Evolutionary conservation across 2,329 filamentous ascomycete genomes (phyloP).

Genomic region (Pyrenochaeta sp.): DNA sequence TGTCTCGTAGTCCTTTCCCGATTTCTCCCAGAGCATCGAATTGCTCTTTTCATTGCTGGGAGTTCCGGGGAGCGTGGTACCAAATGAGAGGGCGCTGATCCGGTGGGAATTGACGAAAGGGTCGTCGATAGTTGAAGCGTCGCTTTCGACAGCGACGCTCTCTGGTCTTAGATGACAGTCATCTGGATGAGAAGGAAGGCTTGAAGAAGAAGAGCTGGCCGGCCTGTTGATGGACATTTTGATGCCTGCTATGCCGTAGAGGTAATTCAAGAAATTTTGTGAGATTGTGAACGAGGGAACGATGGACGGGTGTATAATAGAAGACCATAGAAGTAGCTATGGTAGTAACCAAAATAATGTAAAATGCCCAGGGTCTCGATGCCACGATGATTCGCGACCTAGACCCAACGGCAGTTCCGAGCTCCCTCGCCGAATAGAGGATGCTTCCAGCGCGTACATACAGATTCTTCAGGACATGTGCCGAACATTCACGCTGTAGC

Average conservation of each 20-base stretch:
- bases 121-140: not conserved
- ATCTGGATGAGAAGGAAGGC: slow-evolving; percentile 3
- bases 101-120: slow-evolving; percentile 1
- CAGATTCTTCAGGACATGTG: not conserved
- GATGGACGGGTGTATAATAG: too few relatives aligned
- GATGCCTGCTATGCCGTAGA: too few relatives aligned
- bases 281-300: too few relatives aligned
- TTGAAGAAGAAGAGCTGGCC: not conserved
- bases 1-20: not conserved
- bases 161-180: slow-evolving; percentile 4
- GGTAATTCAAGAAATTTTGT: too few relatives aligned
- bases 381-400: too few relatives aligned
- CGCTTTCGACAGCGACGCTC: slow-evolving; percentile 1
- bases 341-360: not conserved
- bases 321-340: too few relatives aligned
- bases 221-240: too few relatives aligned
- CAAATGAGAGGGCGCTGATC: slow-evolving; percentile 4
- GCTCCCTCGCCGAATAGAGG: not conserved
- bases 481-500: not conserved
- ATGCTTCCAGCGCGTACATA: too few relatives aligned
- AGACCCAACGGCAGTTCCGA: too few relatives aligned
- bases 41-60: slow-evolving; percentile 1
- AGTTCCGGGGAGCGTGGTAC: slow-evolving; percentile 6
- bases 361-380: not conserved
- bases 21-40: slow-evolving; percentile 3